phyloP scores from a whole-genome alignment of 1,139 yeast genomes.

The Pichia sp. region DNA sequence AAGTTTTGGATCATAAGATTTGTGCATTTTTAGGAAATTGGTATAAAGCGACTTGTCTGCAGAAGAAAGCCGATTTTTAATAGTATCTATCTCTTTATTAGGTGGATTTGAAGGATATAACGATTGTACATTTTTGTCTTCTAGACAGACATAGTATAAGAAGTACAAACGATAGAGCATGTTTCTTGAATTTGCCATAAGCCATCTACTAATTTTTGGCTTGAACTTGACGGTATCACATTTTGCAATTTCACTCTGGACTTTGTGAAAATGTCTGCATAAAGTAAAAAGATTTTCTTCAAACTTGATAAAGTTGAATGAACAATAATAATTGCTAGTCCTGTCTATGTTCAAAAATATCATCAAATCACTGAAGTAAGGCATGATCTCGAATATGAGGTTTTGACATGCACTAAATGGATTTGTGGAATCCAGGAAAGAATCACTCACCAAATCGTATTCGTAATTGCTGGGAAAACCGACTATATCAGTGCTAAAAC shows the following conservation, averaged over 20 bases:
- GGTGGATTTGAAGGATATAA: no score
- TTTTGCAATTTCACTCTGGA: not conserved
- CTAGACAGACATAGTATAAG: not conserved
- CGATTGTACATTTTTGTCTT: not conserved
- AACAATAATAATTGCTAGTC: not conserved
- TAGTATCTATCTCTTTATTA: not conserved
- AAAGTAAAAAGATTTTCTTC: not conserved
- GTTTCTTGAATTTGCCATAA: conserved; percentile 1
- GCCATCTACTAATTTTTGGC: not conserved
- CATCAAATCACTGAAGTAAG: not conserved
- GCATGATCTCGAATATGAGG: not conserved
- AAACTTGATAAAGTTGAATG: not conserved
- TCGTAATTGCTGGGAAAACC: not conserved
- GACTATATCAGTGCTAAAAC: not conserved
- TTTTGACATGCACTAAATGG: not conserved
- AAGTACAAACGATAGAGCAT: conserved; percentile 1
- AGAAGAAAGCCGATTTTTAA: not conserved
- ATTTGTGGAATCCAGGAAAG: not conserved
- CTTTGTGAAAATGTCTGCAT: not conserved
- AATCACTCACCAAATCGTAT: not conserved
- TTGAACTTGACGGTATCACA: not conserved
- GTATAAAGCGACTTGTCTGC: not conserved
- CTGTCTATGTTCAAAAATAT: not conserved
- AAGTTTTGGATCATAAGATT: not conserved
- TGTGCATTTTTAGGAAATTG: not conserved